Evolutionary conservation across 2,329 filamentous ascomycete genomes (phyloP), one percentile per base, ranked within the genome.

Genomic region (Microdochium bolleyi): DNA sequence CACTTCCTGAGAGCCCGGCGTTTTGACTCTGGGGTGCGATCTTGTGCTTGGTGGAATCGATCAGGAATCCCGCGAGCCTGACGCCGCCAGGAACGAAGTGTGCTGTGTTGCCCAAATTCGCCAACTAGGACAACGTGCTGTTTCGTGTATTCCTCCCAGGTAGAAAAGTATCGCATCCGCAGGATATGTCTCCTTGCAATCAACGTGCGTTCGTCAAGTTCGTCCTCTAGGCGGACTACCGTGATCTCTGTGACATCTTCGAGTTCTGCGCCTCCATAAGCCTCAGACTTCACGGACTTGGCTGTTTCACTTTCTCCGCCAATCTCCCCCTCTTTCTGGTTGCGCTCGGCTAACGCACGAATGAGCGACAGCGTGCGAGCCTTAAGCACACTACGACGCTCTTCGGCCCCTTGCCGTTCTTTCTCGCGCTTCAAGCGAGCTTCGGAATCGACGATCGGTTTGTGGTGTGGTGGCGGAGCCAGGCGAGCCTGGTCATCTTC

Each of bases 131-230:
- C 49, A 16, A 57, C 16, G 50, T 63, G 60, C 14, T 61, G 57
- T 14, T 50, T 52, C 10, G 64, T 66, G 32, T 65, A 64, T 14
- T 51, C 58, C 54, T 64, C 61, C 64, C 64, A 67, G 21, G 61
- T 60, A 49, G 60, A 60, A 46, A 66, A 67, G 46, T 64, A 66
- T 54, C 64, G 61, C 63, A 66, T 65, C 22, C 65, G 64, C 10
- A 67, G 55, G 14, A 68, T 66, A 50, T 68, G 65, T 49, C 65
- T 58, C 48, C 64, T 58, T 24, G 65, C 65, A 52, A 67, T 56
- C 52, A 63, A 51, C 9, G 65, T 67, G 14, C 52, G 61, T 53
- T 65, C 64, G 37, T 67, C 65, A 16, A 56, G 54, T 38, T 61
- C 53, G 24, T 63, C 53, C 24, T 60, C 56, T n/a, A 41, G 14